phyloP scores from a whole-genome alignment of 2,329 filamentous ascomycete genomes.

The Ceratocystis diversiconidia region DNA sequence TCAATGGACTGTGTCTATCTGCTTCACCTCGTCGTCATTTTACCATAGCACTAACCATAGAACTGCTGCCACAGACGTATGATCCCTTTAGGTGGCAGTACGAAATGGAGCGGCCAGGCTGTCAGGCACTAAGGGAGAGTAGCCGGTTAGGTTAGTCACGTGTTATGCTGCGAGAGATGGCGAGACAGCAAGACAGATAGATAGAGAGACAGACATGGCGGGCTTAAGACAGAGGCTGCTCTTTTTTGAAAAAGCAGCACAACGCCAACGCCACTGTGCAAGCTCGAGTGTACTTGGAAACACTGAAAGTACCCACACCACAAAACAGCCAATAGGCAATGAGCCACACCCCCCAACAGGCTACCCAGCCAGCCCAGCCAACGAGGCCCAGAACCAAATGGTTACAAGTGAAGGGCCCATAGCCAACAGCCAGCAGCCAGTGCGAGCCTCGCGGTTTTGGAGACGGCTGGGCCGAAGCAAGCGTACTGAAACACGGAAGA shows the following conservation, averaged over 20 bases:
- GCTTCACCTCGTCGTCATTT: neutral
- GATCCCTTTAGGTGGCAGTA: neutral
- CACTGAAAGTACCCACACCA: neutral
- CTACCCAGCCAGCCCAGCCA: neutral
- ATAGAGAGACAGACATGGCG: neutral
- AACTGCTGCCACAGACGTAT: neutral
- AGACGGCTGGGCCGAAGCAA: neutral
- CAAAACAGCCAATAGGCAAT: neutral
- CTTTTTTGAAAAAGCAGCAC: neutral
- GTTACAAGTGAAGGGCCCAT: neutral
- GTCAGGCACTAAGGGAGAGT: neutral
- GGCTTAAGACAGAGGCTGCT: neutral
- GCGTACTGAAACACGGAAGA: constrained; percentile 6
- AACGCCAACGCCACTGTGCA: neutral
- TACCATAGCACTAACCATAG: too few relatives aligned
- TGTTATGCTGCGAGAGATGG: neutral
- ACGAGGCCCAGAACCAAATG: neutral
- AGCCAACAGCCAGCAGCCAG: neutral
- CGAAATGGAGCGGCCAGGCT: neutral
- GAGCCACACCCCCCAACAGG: too few relatives aligned
- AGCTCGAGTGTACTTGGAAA: neutral
- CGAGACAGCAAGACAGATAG: neutral
- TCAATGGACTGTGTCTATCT: neutral
- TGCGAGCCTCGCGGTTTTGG: neutral
- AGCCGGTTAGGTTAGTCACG: too few relatives aligned